phyloP scores from a whole-genome alignment of 306 rosid genomes.

The Begonia loranthoides region DNA sequence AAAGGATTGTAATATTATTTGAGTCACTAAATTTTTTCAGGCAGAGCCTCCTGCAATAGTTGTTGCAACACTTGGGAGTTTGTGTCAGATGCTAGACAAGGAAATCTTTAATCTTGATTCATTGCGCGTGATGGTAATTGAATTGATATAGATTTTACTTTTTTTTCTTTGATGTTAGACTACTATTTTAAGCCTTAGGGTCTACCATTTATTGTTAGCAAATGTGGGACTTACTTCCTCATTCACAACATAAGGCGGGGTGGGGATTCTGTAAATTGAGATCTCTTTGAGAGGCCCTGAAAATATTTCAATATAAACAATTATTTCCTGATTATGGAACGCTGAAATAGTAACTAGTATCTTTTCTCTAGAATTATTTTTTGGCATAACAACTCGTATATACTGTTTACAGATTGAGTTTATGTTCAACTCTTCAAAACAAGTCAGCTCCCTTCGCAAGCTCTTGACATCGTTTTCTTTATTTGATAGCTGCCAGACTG shows the following conservation, averaged over 20 bases:
- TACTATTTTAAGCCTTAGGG: neutral
- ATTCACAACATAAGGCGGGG: too few species aligned
- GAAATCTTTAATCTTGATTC: slow-evolving; percentile 44
- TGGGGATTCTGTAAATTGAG: too few species aligned
- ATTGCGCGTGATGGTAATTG: slow-evolving; percentile 47
- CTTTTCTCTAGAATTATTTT: slow-evolving; percentile 1
- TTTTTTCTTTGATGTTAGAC: too few species aligned
- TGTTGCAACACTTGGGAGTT: slow-evolving; percentile 77
- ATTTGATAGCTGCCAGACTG: slow-evolving; percentile 59
- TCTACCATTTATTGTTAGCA: neutral
- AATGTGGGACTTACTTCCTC: neutral
- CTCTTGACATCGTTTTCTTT: slow-evolving; percentile 76
- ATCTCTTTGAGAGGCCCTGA: too few species aligned
- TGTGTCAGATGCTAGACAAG: slow-evolving; percentile 79
- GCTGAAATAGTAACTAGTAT: too few species aligned
- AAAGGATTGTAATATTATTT: too few species aligned
- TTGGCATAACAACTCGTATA: slow-evolving; percentile 5
- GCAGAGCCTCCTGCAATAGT: slow-evolving; percentile 82
- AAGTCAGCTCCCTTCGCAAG: slow-evolving; percentile 71
- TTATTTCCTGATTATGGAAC: too few species aligned
- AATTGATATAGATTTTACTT: neutral
- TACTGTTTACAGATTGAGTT: slow-evolving; percentile 65
- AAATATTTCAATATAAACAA: too few species aligned
- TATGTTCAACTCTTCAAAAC: slow-evolving; percentile 76
- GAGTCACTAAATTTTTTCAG: slow-evolving; percentile 21